Conservation (phyloP, 2,329 filamentous ascomycete species). For the Rhynchosporium agropyri region DNA sequence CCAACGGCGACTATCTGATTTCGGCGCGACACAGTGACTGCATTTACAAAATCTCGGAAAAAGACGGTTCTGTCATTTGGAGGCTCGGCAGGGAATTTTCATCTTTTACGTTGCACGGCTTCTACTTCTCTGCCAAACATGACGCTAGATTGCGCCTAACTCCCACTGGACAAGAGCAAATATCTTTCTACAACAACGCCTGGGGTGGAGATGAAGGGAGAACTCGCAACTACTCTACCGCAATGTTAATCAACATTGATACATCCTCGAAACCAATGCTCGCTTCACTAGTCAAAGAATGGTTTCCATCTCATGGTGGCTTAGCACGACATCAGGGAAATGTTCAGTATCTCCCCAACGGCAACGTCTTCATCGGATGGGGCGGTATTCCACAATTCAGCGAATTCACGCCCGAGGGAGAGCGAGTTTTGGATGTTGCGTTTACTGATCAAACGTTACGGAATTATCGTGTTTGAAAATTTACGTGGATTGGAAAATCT, state of each 20-base stretch:
- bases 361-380: conserved; percentile 10
- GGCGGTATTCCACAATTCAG: background rate
- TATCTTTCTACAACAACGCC: conserved; percentile 17
- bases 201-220: background rate
- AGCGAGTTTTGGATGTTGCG: background rate
- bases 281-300: background rate
- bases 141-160: conserved; percentile 1
- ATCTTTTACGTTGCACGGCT: background rate
- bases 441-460: background rate
- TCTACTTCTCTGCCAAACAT: conserved; percentile 10
- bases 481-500: background rate
- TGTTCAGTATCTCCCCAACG: conserved; percentile 5
- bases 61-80: conserved; percentile 9
- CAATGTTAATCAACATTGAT: background rate
- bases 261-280: background rate
- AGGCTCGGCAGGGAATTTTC: background rate
- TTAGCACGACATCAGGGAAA: conserved; percentile 2
- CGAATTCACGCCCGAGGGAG: conserved; percentile 8
- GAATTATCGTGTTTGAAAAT: conserved; percentile 16
- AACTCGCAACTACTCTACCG: background rate
- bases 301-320: background rate
- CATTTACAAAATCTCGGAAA: background rate
- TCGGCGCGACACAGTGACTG: background rate
- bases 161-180: background rate
- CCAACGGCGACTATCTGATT: conserved; percentile 7